Evolutionary conservation across 345 rosid species (phyloP), one percentile per base, ranked within the genome.

Genomic region (Hypericum androsaemum): DNA sequence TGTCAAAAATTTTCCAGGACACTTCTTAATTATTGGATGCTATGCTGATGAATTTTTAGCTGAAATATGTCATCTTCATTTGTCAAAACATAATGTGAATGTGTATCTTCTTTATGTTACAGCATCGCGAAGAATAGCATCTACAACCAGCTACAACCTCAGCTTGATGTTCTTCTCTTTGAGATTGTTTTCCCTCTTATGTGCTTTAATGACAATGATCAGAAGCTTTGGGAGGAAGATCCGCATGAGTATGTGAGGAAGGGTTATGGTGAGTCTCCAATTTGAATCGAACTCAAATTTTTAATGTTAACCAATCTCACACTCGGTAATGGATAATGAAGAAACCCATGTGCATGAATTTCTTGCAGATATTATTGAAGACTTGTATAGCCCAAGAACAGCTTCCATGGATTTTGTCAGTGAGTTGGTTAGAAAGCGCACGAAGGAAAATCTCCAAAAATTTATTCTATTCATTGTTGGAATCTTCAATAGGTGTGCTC

Each of bases 211-310:
- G 99, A 94, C 71, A 61, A 71, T 74, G 99, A 94, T 77, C 97
- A 94, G 75, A 79, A 82, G 70, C 99, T 94, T 61, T 94, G 99
- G 99, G 99, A 86, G 53, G 99, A 94, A 76, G 99, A 94, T 59
- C 95, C 99, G 7, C 97, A 94, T 63, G 99, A 94, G 73, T 94
- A 94, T 72, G 99, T 94, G 65, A 82, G 99, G 79, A 94, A 94
- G 73, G 99, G 99, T 41, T 94, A 94, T 75, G 95, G 99, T 94
- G 75, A 79, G 97, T 74, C 49, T 58, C 40, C n/a, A n/a, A n/a
- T n/a, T n/a, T n/a, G 10, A 9, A 57, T 52, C 37, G 4, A 22
- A 22, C 32, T 22, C 32, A 22, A 7, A 35, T 6, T n/a, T 15
- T 16, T 32, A 15, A 54, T 55, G 44, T 43, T 51, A 13, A 10